Conservation (phyloP, 1,139 yeast genomes). For the Saccharomycopsis phalli region DNA sequence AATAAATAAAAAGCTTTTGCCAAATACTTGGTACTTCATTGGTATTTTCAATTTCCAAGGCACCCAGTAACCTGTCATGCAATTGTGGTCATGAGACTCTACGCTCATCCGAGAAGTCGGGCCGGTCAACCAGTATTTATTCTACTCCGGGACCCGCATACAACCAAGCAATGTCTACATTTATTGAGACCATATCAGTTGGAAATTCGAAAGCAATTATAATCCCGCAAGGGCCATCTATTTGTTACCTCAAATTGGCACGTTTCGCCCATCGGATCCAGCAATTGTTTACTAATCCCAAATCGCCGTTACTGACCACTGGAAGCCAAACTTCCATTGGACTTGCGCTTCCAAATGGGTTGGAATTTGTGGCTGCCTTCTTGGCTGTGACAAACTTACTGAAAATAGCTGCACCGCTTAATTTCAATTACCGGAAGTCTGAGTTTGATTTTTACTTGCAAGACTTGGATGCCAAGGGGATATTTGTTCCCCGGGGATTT, state of each 20-base stretch:
- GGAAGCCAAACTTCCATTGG: conserved; percentile 41
- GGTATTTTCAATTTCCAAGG: too few relatives aligned
- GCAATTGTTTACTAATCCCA: conserved; percentile 30
- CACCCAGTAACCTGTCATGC: too few relatives aligned
- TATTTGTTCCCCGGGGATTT: conserved; percentile 47
- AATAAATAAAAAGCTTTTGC: too few relatives aligned
- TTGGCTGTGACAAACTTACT: conserved; percentile 46
- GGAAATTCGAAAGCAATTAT: conserved; percentile 32
- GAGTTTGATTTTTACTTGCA: conserved; percentile 56
- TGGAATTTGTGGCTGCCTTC: conserved; percentile 48
- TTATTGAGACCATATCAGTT: conserved; percentile 28
- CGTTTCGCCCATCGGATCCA: conserved; percentile 36
- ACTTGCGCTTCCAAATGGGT: conserved; percentile 48
- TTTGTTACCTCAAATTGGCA: conserved; percentile 32
- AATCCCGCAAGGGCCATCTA: conserved; percentile 30
- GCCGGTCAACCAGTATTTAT: too few relatives aligned
- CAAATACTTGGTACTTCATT: too few relatives aligned
- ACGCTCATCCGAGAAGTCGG: too few relatives aligned
- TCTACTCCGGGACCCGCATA: too few relatives aligned
- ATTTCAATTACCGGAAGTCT: conserved; percentile 46
- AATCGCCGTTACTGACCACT: conserved; percentile 31
- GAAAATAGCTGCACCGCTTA: conserved; percentile 55
- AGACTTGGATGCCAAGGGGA: conserved; percentile 46
- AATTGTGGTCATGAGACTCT: too few relatives aligned
- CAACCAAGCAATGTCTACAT: conserved; percentile 23